Evolutionary conservation across 768 basidiomycete species (phyloP).

Genomic region (Hydnum rufescens): DNA sequence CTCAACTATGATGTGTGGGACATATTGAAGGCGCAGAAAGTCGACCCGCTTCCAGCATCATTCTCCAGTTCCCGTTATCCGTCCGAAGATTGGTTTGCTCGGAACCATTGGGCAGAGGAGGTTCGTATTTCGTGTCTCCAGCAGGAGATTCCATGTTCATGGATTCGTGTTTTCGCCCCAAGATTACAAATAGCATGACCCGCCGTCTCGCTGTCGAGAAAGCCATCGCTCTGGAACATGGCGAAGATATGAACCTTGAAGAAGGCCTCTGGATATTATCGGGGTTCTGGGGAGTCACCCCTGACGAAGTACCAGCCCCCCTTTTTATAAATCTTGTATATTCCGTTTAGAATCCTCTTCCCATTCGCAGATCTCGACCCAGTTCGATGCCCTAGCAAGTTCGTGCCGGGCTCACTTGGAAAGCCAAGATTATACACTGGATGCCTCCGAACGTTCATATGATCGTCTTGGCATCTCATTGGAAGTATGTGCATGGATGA

Average conservation of each 20-base stretch:
- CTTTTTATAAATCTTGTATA: neutral
- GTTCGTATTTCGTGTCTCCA: neutral
- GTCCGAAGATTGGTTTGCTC: constrained; percentile 1
- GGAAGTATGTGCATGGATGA: constrained; percentile 33
- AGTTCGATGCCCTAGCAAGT: constrained; percentile 23
- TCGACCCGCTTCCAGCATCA: neutral
- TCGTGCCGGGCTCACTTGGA: constrained; percentile 24
- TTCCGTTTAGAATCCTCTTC: neutral
- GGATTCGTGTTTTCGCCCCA: neutral
- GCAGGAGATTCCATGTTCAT: neutral
- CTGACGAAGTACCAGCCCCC: constrained; percentile 20
- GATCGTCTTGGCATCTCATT: constrained; percentile 21
- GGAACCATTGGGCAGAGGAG: neutral
- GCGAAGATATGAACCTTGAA: constrained; percentile 21
- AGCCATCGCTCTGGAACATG: neutral
- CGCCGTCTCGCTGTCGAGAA: neutral
- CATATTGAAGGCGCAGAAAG: neutral
- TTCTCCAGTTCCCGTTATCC: neutral
- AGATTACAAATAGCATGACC: neutral
- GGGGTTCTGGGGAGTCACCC: constrained; percentile 28
- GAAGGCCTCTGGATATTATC: constrained; percentile 31
- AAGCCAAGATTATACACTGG: constrained; percentile 14
- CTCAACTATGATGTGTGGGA: constrained; percentile 1
- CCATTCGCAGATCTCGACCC: constrained; percentile 21
- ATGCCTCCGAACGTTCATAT: constrained; percentile 18